Percentiles rank a stretch among this genome's conserved stretches.
Conservation (phyloP, 1,284 basidiomycete species). For the Puccinia sorghi region DNA sequence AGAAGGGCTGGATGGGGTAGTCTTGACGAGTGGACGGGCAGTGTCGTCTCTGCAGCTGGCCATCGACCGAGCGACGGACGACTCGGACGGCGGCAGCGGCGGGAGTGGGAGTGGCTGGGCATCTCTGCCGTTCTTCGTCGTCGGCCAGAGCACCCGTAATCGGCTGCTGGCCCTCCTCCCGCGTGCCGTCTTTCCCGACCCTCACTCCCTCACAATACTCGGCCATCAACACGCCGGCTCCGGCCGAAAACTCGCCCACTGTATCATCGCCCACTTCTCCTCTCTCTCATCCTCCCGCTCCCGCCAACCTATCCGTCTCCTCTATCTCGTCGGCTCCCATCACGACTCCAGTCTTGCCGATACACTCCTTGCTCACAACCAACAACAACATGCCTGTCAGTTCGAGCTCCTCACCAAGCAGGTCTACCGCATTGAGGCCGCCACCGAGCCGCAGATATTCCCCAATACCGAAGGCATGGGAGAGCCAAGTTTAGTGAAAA, state of each 20-base stretch:
- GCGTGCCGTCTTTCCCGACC: too few relatives aligned
- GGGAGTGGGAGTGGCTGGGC: too few relatives aligned
- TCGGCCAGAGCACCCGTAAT: not conserved
- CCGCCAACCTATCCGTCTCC: not conserved
- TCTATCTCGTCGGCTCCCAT: not conserved
- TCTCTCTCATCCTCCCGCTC: too few relatives aligned
- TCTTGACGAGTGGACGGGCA: not conserved
- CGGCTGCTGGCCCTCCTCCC: not conserved
- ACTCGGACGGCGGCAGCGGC: too few relatives aligned
- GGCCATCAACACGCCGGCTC: constrained; percentile 6
- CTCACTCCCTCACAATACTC: not conserved
- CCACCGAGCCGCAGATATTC: not conserved
- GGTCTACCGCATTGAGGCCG: constrained; percentile 6
- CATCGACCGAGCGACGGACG: too few relatives aligned
- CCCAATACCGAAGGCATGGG: too few relatives aligned
- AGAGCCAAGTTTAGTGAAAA: too few relatives aligned
- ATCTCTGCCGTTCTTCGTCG: constrained; percentile 26
- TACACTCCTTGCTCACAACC: not conserved
- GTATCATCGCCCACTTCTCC: constrained; percentile 1
- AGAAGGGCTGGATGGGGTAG: not conserved
- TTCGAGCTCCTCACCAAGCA: not conserved
- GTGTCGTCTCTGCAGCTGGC: constrained; percentile 15
- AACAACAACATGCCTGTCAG: not conserved
- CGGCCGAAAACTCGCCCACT: not conserved
- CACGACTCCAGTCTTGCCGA: not conserved